Evolutionary conservation across 306 rosid genomes (phyloP).

Genomic region (Begonia peltatifolia): DNA sequence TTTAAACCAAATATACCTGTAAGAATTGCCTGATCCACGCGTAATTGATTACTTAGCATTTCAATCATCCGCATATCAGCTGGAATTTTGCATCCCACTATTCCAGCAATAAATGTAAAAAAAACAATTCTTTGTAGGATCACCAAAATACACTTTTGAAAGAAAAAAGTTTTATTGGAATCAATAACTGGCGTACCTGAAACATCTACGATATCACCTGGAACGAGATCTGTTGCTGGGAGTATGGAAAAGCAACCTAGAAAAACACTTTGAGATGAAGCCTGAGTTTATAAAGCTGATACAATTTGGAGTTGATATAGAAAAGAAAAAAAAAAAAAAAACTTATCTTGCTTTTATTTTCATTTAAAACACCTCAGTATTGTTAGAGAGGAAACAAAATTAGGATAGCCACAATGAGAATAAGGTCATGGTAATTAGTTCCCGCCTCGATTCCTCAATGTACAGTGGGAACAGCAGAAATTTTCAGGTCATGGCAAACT

Average conservation of each 20-base stretch:
- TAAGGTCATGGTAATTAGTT: too few species aligned
- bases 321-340: neutral
- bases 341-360: too few species aligned
- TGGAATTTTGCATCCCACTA: slow-evolving; percentile 98
- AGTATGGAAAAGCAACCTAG: slow-evolving; percentile 94
- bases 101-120: slow-evolving; percentile 14
- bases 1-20: slow-evolving; percentile 38
- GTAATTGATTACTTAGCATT: slow-evolving; percentile 76
- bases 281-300: neutral
- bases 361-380: too few species aligned
- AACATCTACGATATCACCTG: slow-evolving; percentile 91
- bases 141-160: slow-evolving; percentile 13
- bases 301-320: slow-evolving; percentile 6
- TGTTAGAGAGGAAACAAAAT: too few species aligned
- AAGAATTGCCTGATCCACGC: slow-evolving; percentile 96
- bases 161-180: neutral
- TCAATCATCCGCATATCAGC: slow-evolving; percentile 98
- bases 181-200: slow-evolving; percentile 46
- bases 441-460: too few species aligned
- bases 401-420: too few species aligned
- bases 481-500: too few species aligned
- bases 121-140: slow-evolving; percentile 9
- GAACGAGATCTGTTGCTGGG: slow-evolving; percentile 90
- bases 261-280: slow-evolving; percentile 12
- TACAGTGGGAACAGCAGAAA: too few species aligned